Percentiles rank a stretch among this genome's conserved stretches.
phyloP scores from a whole-genome alignment of 345 rosid species.

The Acer negundo region DNA sequence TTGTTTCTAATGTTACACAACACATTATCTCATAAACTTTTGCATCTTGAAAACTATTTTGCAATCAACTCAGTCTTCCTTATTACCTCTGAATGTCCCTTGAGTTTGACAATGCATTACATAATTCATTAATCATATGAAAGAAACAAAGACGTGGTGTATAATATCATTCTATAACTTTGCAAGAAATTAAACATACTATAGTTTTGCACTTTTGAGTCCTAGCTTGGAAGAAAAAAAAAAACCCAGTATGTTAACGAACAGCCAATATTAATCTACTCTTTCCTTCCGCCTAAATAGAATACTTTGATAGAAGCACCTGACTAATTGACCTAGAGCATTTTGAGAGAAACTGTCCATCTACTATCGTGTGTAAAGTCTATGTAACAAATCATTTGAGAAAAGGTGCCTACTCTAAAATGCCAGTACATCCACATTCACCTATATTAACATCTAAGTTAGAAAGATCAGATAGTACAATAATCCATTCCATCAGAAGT shows the following conservation, averaged over 20 bases:
- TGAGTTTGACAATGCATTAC: conserved; percentile 12
- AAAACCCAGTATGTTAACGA: background rate
- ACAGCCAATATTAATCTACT: conserved; percentile 15
- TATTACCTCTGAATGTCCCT: background rate
- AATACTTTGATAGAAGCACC: conserved; percentile 9
- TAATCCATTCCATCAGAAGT: conserved; percentile 52
- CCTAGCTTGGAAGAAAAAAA: background rate
- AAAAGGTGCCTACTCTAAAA: conserved; percentile 21
- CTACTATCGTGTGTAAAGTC: conserved; percentile 18
- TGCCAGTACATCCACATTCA: conserved; percentile 9
- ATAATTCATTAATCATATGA: background rate
- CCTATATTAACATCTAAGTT: conserved; percentile 24
- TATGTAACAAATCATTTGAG: conserved; percentile 15
- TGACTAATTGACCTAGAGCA: conserved; percentile 21
- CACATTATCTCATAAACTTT: too few species aligned
- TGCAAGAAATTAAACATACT: background rate
- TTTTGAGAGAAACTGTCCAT: conserved; percentile 22
- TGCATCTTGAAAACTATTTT: too few species aligned
- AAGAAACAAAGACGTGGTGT: background rate
- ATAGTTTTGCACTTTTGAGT: background rate
- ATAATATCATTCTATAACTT: background rate
- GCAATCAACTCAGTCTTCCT: background rate
- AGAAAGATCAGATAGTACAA: conserved; percentile 3
- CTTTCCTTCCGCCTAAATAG: conserved; percentile 9
- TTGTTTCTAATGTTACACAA: too few species aligned